A percentile compares a stretch with the other conserved stretches of the same genome.
These are phyloP conservation scores for Kalmusia sp. DNA, from an alignment of 2,329 filamentous ascomycete genomes.

Conservation along the genomic window DNA sequence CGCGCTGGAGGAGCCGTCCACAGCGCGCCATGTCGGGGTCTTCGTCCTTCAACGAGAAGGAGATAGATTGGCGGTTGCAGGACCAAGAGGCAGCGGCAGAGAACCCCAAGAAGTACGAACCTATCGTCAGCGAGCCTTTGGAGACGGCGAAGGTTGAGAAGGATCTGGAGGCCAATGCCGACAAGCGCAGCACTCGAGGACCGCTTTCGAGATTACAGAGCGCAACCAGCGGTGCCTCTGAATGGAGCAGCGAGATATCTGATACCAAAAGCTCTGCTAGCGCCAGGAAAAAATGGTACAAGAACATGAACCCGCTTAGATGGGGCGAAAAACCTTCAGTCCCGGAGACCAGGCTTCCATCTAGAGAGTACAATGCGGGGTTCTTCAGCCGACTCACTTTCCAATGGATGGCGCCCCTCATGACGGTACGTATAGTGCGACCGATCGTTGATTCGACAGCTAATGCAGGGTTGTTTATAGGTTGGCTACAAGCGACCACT, in stretches of 20 bases:
- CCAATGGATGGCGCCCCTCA: conserved; percentile 88
- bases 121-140: conserved; percentile 49
- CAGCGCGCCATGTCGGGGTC: conserved; percentile 23
- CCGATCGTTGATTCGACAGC: conserved; percentile 1
- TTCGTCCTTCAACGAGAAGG: conserved; percentile 35
- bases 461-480: conserved; percentile 48
- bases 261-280: conserved; percentile 32
- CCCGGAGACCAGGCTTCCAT: conserved; percentile 61
- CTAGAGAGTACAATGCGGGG: conserved; percentile 74
- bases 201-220: conserved; percentile 36
- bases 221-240: conserved; percentile 35
- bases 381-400: conserved; percentile 82
- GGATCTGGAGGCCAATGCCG: conserved; percentile 32
- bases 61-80: conserved; percentile 45
- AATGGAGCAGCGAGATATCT: conserved; percentile 37
- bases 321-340: conserved; percentile 61
- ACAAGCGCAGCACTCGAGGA: conserved; percentile 26
- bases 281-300: conserved; percentile 65
- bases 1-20: not conserved
- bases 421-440: conserved; percentile 56
- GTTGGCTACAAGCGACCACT: conserved; percentile 85
- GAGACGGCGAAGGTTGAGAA: conserved; percentile 45
- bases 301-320: conserved; percentile 58
- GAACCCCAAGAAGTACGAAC: conserved; percentile 46
- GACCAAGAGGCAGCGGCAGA: conserved; percentile 45